Base-by-base conservation (phyloP, 2,329 filamentous ascomycete species). In the Phyllosticta citribraziliensis region DNA sequence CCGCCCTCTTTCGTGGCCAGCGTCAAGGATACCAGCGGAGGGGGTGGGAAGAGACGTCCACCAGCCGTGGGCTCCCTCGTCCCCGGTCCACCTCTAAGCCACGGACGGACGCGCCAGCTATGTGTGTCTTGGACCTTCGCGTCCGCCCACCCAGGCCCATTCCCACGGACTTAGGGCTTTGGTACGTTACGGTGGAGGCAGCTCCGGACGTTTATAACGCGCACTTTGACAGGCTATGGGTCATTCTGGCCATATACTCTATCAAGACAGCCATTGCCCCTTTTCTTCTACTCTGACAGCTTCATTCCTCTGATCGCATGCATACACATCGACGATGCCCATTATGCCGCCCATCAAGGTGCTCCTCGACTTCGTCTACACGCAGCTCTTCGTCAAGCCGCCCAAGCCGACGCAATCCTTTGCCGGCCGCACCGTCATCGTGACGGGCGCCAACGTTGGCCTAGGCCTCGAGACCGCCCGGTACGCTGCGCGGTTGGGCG, bases 361-460 rank as follows among this genome's bases (percentile, higher is more conserved):
- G 24, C 22, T 60, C 35, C 52, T 52, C 52, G 22, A 17, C 24
- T 76, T 78, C 65, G 62, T 79, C 58, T 71, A 75, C 64, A 69
- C 67, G 25, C 77, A 79, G 64, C 69, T 76, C 63, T 70, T 76
- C 60, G 63, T 75, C 54, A 73, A 67, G 2, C 74, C 73, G 2
- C 62, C 69, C 25, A 61, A 66, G 5, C 68, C 75, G 55, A 65
- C 65, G 14, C 58, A 56, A 24, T 65, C 66, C 12, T 71, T 68
- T 17, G 57, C 57, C 1, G 74, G 71, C 27, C 72, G 77, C 60
- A 76, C 75, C 0, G 68, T 77, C 62, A 72, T 81, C 52, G 72
- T 81, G 0, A 82, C 79, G 0, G 79, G 79, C 52, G 73, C 76
- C 2, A 81, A 81, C 60, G 68, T 71, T 6, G 79, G 78, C 2